These are phyloP conservation scores for Pulveroboletus sp. DNA, from an alignment of 768 basidiomycete genomes.

Conservation along the genomic window DNA sequence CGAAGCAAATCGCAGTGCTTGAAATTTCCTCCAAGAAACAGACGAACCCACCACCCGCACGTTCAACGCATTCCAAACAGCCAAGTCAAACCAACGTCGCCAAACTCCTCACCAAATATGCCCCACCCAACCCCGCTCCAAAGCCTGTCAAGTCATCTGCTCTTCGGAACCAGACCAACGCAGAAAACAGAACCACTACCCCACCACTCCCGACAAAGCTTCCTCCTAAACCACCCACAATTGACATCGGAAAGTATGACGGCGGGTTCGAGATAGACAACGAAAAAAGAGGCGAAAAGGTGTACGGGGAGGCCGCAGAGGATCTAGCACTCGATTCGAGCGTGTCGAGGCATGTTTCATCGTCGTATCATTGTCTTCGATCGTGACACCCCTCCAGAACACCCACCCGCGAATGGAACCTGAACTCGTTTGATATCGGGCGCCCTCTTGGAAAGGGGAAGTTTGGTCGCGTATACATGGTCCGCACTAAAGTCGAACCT, in stretches of 20 bases:
- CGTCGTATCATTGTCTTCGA: neutral
- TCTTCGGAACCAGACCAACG: conserved; percentile 38
- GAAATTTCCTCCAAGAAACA: conserved; percentile 59
- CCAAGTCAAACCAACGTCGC: conserved; percentile 59
- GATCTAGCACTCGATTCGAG: conserved; percentile 86
- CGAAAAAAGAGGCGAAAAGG: conserved; percentile 70
- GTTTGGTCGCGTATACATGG: conserved; percentile 98
- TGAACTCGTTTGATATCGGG: conserved; percentile 90
- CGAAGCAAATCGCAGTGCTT: conserved; percentile 66
- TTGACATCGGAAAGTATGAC: conserved; percentile 91
- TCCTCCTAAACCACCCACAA: conserved; percentile 18
- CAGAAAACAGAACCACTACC: conserved; percentile 25
- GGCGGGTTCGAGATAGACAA: conserved; percentile 95
- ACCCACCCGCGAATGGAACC: conserved; percentile 82
- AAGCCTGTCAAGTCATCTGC: conserved; percentile 38
- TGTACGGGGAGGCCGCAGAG: conserved; percentile 76
- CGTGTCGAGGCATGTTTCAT: conserved; percentile 52
- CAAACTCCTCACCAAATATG: conserved; percentile 74
- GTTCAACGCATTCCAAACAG: conserved; percentile 46
- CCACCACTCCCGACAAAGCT: conserved; percentile 23
- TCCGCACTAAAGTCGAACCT: conserved; percentile 84
- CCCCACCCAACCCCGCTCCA: conserved; percentile 52
- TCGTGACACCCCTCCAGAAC: conserved; percentile 38
- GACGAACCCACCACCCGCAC: conserved; percentile 29
- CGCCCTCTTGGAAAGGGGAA: conserved; percentile 98